phyloP scores from a whole-genome alignment of 495 filamentous ascomycete genomes.

The Penicillium malachiteum region DNA sequence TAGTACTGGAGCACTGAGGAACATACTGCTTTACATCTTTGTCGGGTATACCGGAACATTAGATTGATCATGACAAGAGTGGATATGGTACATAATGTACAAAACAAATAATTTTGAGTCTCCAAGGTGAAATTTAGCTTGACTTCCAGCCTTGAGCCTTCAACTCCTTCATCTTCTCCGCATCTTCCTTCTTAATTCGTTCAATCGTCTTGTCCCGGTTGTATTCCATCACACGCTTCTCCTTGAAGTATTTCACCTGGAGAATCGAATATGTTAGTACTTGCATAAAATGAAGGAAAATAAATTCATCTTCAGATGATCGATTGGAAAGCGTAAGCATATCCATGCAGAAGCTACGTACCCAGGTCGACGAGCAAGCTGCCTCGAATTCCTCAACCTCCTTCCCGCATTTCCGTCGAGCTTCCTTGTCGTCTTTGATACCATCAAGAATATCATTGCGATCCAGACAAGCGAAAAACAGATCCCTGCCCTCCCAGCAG shows the following conservation, averaged over 20 bases:
- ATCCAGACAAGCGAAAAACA: conserved; percentile 84
- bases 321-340: background rate
- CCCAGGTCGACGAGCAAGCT: conserved; percentile 80
- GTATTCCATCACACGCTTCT: conserved; percentile 86
- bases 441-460: conserved; percentile 76
- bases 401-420: conserved; percentile 62
- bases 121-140: conserved; percentile 1
- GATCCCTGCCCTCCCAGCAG: conserved; percentile 87
- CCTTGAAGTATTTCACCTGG: conserved; percentile 96
- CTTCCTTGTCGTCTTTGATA: conserved; percentile 68
- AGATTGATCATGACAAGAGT: conserved; percentile 23
- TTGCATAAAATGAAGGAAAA: background rate
- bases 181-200: conserved; percentile 77
- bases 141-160: conserved; percentile 47
- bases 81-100: conserved; percentile 34
- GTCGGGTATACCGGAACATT: conserved; percentile 8
- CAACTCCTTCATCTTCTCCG: conserved; percentile 51
- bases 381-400: conserved; percentile 67
- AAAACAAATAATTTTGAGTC: conserved; percentile 2
- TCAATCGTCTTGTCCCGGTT: conserved; percentile 79
- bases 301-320: conserved; percentile 2
- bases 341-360: conserved; percentile 40
- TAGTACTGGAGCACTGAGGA: background rate
- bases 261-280: conserved; percentile 14
- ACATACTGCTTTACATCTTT: background rate